These are phyloP conservation scores for Dryas alaskensis DNA, from an alignment of 306 rosid species.

Conservation along the genomic window DNA sequence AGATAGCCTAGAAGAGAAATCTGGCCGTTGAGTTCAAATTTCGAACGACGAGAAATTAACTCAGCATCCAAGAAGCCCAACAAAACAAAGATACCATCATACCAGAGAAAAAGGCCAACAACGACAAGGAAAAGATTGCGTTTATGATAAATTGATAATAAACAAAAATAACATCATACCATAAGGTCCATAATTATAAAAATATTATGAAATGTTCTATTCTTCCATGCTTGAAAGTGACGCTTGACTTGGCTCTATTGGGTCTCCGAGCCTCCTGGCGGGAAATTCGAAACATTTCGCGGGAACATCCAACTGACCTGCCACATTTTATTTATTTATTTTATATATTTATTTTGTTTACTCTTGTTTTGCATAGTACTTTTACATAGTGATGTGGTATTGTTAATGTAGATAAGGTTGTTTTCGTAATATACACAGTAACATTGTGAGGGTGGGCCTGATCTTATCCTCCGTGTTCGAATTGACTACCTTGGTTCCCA, in stretches of 20 bases:
- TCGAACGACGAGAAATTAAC: constrained; percentile 1
- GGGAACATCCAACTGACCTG: background rate
- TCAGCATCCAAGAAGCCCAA: background rate
- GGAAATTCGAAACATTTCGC: constrained; percentile 11
- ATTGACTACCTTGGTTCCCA: background rate
- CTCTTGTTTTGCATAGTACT: too few species aligned
- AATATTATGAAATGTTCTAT: background rate
- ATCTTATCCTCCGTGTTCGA: background rate
- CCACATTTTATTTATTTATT: background rate
- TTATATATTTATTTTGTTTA: too few species aligned
- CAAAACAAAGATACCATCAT: too few species aligned
- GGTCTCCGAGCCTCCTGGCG: constrained; percentile 1
- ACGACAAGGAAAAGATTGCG: background rate
- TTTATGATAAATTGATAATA: too few species aligned
- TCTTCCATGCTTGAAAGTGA: constrained; percentile 7
- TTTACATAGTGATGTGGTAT: too few species aligned
- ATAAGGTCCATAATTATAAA: too few species aligned
- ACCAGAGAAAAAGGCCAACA: background rate
- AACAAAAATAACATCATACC: too few species aligned
- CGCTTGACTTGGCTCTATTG: background rate
- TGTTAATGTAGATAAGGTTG: too few species aligned
- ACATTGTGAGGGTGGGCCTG: background rate
- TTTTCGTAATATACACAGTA: too few species aligned
- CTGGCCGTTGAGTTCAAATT: constrained; percentile 15
- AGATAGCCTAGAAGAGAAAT: background rate